phyloP scores from a whole-genome alignment of 108 stramenopile genomes.

The Mayamaea pseudoterrestris region DNA sequence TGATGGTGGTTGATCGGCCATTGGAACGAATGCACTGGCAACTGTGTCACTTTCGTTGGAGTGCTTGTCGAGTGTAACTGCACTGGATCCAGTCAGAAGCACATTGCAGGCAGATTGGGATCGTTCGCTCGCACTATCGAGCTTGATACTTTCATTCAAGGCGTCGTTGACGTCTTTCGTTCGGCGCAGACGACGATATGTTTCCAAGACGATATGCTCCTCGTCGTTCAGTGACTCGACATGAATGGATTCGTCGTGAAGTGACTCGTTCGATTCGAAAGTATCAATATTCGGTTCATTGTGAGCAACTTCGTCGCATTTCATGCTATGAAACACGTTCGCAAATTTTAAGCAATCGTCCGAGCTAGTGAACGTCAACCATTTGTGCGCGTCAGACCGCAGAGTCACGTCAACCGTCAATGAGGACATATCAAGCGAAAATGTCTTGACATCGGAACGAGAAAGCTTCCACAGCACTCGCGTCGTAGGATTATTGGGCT shows the following conservation, averaged over 20 bases:
- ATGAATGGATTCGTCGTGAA: slow-evolving; percentile 2
- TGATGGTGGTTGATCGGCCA: too few relatives aligned
- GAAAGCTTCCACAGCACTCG: slow-evolving; percentile 40
- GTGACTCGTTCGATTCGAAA: neutral
- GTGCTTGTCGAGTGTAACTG: too few relatives aligned
- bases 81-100: neutral
- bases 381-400: slow-evolving; percentile 23
- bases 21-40: too few relatives aligned
- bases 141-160: neutral
- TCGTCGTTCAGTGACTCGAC: slow-evolving; percentile 29
- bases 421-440: slow-evolving; percentile 61
- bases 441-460: slow-evolving; percentile 39
- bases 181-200: slow-evolving; percentile 12
- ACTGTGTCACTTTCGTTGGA: too few relatives aligned
- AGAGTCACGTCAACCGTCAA: slow-evolving; percentile 36
- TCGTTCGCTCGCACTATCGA: neutral
- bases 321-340: slow-evolving; percentile 47
- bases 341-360: slow-evolving; percentile 61
- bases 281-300: neutral
- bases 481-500: slow-evolving; percentile 17
- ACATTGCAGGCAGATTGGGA: neutral
- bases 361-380: slow-evolving; percentile 37
- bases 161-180: slow-evolving; percentile 7
- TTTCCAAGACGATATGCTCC: slow-evolving; percentile 24
- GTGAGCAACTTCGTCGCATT: neutral